A percentile compares a stretch with the other conserved stretches of the same genome.
phyloP scores from a whole-genome alignment of 768 basidiomycete species.

The Podaxis carcinomalis region DNA sequence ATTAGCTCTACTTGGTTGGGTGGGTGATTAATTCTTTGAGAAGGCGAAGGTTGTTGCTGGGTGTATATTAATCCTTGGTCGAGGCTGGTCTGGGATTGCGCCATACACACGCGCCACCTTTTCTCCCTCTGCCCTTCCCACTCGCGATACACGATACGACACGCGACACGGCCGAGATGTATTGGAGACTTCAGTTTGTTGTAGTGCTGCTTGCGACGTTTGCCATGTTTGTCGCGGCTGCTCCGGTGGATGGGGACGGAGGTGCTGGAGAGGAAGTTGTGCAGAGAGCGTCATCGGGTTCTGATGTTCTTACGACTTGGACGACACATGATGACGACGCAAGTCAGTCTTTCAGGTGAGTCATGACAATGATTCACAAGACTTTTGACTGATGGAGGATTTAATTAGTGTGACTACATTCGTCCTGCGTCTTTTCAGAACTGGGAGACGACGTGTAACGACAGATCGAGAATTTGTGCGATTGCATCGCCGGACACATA shows the following conservation, averaged over 20 bases:
- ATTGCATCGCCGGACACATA: slow-evolving; percentile 7
- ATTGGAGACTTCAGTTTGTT: slow-evolving; percentile 9
- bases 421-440: neutral
- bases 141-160: neutral
- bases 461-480: slow-evolving; percentile 5
- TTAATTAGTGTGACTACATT: neutral
- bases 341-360: neutral
- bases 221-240: slow-evolving; percentile 4
- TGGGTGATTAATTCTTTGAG: too few species aligned
- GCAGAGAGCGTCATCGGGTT: neutral
- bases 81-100: neutral
- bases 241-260: neutral
- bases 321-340: neutral
- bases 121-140: neutral
- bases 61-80: neutral
- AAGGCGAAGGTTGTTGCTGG: neutral
- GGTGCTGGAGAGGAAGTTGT: neutral
- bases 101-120: neutral
- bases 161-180: neutral
- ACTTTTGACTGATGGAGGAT: neutral
- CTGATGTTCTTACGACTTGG: neutral
- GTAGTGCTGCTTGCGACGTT: slow-evolving; percentile 4
- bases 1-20: neutral
- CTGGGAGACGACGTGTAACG: neutral
- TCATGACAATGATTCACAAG: neutral